Conservation (phyloP, 2,329 filamentous ascomycete genomes). For the Ustulina deusta region DNA sequence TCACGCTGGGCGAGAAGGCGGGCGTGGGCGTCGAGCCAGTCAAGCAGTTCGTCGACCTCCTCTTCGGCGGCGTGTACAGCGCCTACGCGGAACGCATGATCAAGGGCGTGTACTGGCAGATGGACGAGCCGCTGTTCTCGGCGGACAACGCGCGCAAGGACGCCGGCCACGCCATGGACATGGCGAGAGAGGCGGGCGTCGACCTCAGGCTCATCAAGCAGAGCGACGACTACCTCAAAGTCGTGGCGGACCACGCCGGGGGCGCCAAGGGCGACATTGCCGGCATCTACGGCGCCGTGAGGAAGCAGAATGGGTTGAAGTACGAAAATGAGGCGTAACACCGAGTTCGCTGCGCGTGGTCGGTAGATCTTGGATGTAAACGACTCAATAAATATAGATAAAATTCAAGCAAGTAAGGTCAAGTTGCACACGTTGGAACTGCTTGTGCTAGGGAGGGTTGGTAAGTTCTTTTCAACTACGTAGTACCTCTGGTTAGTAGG, state of each 20-base stretch:
- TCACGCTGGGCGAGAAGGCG: slow-evolving; percentile 82
- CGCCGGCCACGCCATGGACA: slow-evolving; percentile 75
- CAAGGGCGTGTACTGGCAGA: slow-evolving; percentile 79
- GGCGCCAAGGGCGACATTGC: slow-evolving; percentile 83
- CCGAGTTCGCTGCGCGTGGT: background rate
- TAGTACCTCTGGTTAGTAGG: background rate
- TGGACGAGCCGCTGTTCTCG: slow-evolving; percentile 83
- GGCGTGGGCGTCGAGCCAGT: slow-evolving; percentile 78
- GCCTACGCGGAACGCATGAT: slow-evolving; percentile 82
- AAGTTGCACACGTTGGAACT: background rate
- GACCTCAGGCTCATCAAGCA: slow-evolving; percentile 74
- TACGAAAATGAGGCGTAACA: slow-evolving; percentile 71
- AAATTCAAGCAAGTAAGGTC: background rate
- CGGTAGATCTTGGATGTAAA: background rate
- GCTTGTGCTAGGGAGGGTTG: background rate
- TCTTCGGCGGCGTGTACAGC: slow-evolving; percentile 81
- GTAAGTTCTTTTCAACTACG: background rate
- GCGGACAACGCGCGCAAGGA: slow-evolving; percentile 89
- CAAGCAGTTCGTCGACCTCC: slow-evolving; percentile 75
- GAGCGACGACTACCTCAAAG: slow-evolving; percentile 74
- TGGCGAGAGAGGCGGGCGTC: slow-evolving; percentile 73
- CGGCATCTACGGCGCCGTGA: slow-evolving; percentile 83
- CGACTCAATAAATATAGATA: background rate
- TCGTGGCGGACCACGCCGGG: slow-evolving; percentile 73
- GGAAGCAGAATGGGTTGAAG: slow-evolving; percentile 78